Percentiles rank a stretch among this genome's conserved stretches.
Evolutionary conservation across 208 protist species (phyloP).

Genomic region (Tetramitus jugosus): DNA sequence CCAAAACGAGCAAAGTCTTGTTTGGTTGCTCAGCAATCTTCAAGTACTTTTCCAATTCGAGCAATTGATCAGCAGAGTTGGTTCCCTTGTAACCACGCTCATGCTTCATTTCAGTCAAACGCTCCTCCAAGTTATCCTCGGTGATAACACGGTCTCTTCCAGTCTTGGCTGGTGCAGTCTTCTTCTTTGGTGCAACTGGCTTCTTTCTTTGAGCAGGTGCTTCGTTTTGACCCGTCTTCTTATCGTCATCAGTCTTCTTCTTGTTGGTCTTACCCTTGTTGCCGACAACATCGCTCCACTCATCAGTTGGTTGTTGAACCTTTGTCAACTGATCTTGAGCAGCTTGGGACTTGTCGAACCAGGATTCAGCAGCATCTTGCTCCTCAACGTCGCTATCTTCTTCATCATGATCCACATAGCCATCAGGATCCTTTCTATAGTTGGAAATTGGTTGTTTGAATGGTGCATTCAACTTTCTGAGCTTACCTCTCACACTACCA

Average conservation of each 20-base stretch:
- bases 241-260: too few species aligned
- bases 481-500: background rate
- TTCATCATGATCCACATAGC: background rate
- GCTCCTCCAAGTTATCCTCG: background rate
- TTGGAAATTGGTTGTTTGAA: background rate
- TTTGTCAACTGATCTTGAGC: background rate
- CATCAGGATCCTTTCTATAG: background rate
- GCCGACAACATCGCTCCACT: too few species aligned
- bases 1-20: background rate
- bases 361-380: background rate
- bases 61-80: background rate
- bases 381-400: background rate
- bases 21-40: background rate
- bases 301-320: background rate
- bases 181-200: background rate
- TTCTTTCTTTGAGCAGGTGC: background rate
- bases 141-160: background rate
- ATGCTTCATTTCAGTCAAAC: background rate
- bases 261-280: too few species aligned
- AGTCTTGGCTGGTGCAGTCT: background rate
- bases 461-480: background rate
- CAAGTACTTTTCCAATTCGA: conserved; percentile 9
- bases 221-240: background rate
- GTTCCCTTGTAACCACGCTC: background rate
- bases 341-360: background rate